A percentile compares a stretch with the other conserved stretches of the same genome.
These are phyloP conservation scores for Yamadazyma jaroonii DNA, from an alignment of 1,139 yeast species.

Conservation along the genomic window DNA sequence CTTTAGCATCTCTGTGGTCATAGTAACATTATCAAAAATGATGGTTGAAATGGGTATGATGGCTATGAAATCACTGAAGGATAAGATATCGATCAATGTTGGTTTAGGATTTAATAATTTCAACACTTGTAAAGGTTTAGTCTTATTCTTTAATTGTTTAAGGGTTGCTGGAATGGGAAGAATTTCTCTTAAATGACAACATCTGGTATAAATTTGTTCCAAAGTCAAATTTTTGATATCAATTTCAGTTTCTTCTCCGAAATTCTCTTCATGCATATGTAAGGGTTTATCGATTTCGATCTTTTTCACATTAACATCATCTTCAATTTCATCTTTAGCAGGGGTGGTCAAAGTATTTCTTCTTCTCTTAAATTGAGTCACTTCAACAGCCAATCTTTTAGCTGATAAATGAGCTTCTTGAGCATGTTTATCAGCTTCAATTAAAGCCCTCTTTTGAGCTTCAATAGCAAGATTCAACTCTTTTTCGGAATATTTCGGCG, in stretches of 20 bases:
- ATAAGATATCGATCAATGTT: slow-evolving; percentile 81
- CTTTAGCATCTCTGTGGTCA: slow-evolving; percentile 78
- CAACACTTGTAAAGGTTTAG: slow-evolving; percentile 71
- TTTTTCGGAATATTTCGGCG: slow-evolving; percentile 41
- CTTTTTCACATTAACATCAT: slow-evolving; percentile 19
- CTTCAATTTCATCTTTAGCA: slow-evolving; percentile 15
- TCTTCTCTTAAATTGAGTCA: slow-evolving; percentile 35
- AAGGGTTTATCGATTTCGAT: slow-evolving; percentile 55
- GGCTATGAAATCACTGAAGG: slow-evolving; percentile 84
- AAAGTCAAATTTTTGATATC: slow-evolving; percentile 37
- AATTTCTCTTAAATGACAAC: slow-evolving; percentile 90
- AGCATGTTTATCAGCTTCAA: slow-evolving; percentile 70
- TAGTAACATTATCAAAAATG: slow-evolving; percentile 77
- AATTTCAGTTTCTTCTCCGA: slow-evolving; percentile 29
- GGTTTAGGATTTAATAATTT: slow-evolving; percentile 88
- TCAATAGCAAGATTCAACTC: slow-evolving; percentile 57
- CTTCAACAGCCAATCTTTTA: slow-evolving; percentile 64
- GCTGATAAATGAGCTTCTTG: slow-evolving; percentile 74
- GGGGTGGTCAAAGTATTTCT: neutral
- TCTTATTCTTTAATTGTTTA: slow-evolving; percentile 75
- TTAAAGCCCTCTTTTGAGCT: slow-evolving; percentile 49
- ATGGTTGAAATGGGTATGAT: slow-evolving; percentile 79
- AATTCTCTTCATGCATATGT: slow-evolving; percentile 66
- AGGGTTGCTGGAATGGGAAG: slow-evolving; percentile 90
- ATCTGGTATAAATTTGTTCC: slow-evolving; percentile 80